These are phyloP conservation scores for Monosporascus sp. DNA, from an alignment of 2,329 filamentous ascomycete species.

Conservation along the genomic window DNA sequence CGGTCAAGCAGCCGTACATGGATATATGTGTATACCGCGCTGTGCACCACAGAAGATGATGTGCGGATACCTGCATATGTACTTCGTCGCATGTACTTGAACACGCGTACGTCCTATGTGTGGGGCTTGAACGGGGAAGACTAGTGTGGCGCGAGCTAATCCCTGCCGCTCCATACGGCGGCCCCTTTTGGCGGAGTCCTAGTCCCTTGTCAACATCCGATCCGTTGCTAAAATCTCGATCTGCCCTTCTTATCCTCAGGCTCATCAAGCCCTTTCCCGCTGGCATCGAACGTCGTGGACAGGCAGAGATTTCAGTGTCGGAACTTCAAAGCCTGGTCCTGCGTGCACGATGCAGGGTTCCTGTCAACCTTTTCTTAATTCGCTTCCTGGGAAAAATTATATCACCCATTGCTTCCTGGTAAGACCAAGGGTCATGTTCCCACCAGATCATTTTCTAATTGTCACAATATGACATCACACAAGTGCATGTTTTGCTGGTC, in stretches of 20 bases:
- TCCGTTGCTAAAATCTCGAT: slow-evolving; percentile 17
- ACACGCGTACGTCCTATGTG: no score
- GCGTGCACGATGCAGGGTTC: background rate
- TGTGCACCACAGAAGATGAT: no score
- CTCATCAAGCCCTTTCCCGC: background rate
- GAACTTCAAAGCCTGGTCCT: background rate
- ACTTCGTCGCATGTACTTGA: no score
- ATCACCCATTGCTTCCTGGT: background rate
- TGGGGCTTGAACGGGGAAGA: no score
- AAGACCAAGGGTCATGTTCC: background rate
- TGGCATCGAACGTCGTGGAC: background rate
- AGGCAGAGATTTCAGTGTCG: background rate
- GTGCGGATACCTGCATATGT: no score
- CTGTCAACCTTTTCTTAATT: background rate
- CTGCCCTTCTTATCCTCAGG: slow-evolving; percentile 5
- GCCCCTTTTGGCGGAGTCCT: background rate
- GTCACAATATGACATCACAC: background rate
- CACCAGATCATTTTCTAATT: background rate
- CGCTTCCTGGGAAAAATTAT: no score
- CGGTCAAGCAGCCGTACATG: no score
- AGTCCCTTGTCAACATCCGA: slow-evolving; percentile 8
- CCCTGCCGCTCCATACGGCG: background rate
- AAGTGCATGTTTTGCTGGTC: no score
- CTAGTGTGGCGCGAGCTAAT: background rate
- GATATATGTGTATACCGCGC: no score